Base-by-base conservation (phyloP, 2,329 filamentous ascomycete genomes). In the Sporothrix globosa region DNA sequence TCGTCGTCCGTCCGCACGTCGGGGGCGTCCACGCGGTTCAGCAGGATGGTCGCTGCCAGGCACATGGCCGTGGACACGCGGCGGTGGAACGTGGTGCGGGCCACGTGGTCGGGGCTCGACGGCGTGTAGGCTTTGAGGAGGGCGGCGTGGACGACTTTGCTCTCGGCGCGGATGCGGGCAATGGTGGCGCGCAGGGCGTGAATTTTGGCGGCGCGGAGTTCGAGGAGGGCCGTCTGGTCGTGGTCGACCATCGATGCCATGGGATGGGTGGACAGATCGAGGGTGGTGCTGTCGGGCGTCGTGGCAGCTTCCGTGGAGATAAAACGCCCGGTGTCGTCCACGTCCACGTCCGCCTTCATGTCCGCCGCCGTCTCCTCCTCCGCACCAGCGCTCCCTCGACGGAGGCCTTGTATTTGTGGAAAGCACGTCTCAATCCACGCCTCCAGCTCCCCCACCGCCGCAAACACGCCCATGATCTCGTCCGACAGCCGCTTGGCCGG, bases 151-250 rank as follows among this genome's bases (percentile, higher is more conserved):
- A 70, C 69, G 27, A 70, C 53, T 14, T 70, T 70, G 46, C 30
- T 39, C 44, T 72, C 68, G 9, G 71, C 63, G 13, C 56, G 68
- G 68, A 72, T 72, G 27, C 71, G 71, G 14, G 71, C 54, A 58
- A 72, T 70, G 54, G 67, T 71, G 67, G 71, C 71, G n/a, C 68
- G 69, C 41, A 72, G 63, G 27, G 71, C 69, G n/a, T 72, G 67
- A 41, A 72, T 30, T 48, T 69, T 72, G 44, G 69, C 67, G 11
- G 27, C 9, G 9, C 69, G 60, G 46, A 72, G 66, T 19, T 69
- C 71, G 24, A 50, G 46, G 2, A 69, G 27, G 53, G 17, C 6
- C 10, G 48, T 56, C 17, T 34, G 58, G 21, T 52, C 39, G 13
- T 58, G 54, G 52, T 67, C 58, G n/a, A 30, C 34, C 48, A 0